Base-by-base conservation (phyloP, 1,284 basidiomycete species). In the Sphaerobolus stellatus region DNA sequence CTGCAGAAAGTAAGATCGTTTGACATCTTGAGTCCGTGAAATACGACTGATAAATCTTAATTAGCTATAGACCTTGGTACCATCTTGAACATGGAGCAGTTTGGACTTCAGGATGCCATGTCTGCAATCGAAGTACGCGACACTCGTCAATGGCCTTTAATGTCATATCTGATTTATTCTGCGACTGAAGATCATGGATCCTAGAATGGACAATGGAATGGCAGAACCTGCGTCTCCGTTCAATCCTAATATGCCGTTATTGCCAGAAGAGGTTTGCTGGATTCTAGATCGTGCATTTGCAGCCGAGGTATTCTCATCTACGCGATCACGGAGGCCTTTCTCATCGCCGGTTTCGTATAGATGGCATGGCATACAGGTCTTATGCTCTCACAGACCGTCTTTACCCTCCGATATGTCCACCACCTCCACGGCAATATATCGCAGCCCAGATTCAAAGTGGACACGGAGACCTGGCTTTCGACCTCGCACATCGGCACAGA, bases 311-410 rank as follows among this genome's bases (percentile, higher is more conserved):
- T 48, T 70, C 49, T 16, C 41, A 31, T 29, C 48, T 47, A 49
- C 48, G 5, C 33, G 27, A 47, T 52, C 13, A 3, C 16, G 9
- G 50, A 41, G 25, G 34, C 5, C 16, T 33, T 28, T 16, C 25
- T 24, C 33, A 24, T 48, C 31, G 25, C 33, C 34, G 44, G 56
- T 49, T 54, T 48, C 38, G 50, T 58, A 27, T 63, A 96, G 92
- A 87, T 91, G 73, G 84, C 88, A 63, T 97, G 92, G 87, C 92
- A 94, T 66, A 72, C 79, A 5, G 94, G 94, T 33, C 87, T 87
- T 60, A 84, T 88, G 4, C 81, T 98, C 16, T 82, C 89, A 1
- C 93, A 95, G 66, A 92, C 92, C 0, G 81, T 98, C 24, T 91
- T 83, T 69, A 93, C 92, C 1, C 80, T 88, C 57, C 78, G 90